Percentiles rank a stretch among this genome's conserved stretches.
These are phyloP conservation scores for Dorcoceras hygrometricum DNA, from an alignment of 257 asterid genomes.

Conservation along the genomic window DNA sequence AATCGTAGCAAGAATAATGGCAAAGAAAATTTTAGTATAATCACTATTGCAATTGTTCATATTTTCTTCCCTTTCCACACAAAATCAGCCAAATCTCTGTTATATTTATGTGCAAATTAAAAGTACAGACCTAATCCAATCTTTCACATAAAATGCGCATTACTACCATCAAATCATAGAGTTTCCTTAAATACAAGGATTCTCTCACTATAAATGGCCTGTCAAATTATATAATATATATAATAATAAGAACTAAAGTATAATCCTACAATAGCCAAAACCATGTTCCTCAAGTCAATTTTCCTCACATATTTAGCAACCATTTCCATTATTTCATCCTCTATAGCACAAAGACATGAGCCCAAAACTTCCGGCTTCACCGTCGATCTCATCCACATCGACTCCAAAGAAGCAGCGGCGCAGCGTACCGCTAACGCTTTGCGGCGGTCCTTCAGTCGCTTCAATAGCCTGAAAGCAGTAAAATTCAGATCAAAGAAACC, in stretches of 20 bases:
- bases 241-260: too few relatives aligned
- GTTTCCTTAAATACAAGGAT: not conserved
- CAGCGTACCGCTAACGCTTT: slow-evolving; percentile 26
- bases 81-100: not conserved
- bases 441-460: slow-evolving; percentile 25
- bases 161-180: not conserved
- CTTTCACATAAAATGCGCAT: not conserved
- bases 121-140: not conserved
- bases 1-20: not conserved
- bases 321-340: slow-evolving; percentile 11
- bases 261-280: not conserved
- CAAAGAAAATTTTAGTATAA: not conserved
- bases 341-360: not conserved
- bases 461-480: not conserved
- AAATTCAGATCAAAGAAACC: not conserved
- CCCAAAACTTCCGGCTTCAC: slow-evolving; percentile 24
- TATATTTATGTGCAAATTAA: not conserved
- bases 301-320: slow-evolving; percentile 1
- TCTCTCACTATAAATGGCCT: not conserved
- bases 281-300: slow-evolving; percentile 15
- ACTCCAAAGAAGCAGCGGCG: slow-evolving; percentile 24
- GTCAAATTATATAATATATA: not conserved
- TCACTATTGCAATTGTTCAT: too few relatives aligned
- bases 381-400: slow-evolving; percentile 34
- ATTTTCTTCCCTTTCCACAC: not conserved